Conservation (phyloP, 2,329 filamentous ascomycete species). For the Fusarium dimerum region DNA sequence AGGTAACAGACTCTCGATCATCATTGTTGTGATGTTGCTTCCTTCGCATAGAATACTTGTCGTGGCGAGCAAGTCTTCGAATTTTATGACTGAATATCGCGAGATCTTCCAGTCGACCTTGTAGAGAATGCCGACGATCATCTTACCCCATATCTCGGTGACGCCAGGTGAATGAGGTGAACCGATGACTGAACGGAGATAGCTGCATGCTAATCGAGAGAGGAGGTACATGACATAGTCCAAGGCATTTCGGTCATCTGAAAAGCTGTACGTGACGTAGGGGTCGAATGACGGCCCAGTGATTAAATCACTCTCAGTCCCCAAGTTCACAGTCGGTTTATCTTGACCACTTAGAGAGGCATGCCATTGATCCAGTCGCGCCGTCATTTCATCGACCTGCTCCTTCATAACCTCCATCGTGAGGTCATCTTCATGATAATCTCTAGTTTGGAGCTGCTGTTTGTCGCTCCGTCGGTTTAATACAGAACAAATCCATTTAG, state of each 20-base stretch:
- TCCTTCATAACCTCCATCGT: not conserved
- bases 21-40: not conserved
- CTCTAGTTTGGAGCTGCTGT: not conserved
- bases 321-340: not conserved
- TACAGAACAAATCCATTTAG: not conserved
- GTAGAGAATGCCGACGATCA: not conserved
- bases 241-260: not conserved
- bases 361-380: not conserved
- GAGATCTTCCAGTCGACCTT: not conserved
- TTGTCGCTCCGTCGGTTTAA: not conserved
- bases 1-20: not conserved
- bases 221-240: constrained; percentile 1
- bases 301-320: not conserved
- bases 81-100: not conserved
- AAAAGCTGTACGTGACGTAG: not conserved
- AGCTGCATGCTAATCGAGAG: not conserved
- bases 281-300: not conserved
- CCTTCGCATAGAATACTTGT: not conserved
- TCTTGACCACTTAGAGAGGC: not conserved
- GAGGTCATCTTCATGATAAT: not conserved
- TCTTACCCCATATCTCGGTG: not conserved
- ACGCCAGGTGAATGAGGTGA: not conserved
- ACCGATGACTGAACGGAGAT: not conserved
- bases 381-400: not conserved
- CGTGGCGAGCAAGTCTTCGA: not conserved